These are phyloP conservation scores for Tremellales sp. DNA, from an alignment of 1,284 basidiomycete genomes.

Conservation along the genomic window DNA sequence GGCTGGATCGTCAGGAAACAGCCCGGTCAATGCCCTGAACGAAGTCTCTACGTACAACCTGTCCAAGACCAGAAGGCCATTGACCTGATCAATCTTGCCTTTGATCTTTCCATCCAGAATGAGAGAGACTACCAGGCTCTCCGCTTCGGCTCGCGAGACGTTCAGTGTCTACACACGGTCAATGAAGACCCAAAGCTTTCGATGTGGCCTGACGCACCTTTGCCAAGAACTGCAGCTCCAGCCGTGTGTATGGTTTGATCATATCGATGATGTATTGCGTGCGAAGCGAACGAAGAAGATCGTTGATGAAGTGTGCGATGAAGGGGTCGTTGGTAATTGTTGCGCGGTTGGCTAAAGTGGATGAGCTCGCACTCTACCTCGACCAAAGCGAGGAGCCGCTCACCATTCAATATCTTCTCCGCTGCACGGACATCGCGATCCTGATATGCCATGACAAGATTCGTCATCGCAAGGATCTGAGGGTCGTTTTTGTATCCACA, in stretches of 20 bases:
- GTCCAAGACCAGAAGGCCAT: slow-evolving; percentile 84
- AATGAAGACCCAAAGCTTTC: no score
- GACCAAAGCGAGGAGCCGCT: background rate
- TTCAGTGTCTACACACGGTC: slow-evolving; percentile 94
- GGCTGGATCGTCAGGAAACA: slow-evolving; percentile 52
- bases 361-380: slow-evolving; percentile 1
- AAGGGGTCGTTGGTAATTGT: slow-evolving; percentile 95
- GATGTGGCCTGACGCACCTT: no score
- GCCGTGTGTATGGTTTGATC: slow-evolving; percentile 91
- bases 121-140: slow-evolving; percentile 85
- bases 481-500: slow-evolving; percentile 88
- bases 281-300: slow-evolving; percentile 83
- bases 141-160: slow-evolving; percentile 79
- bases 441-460: slow-evolving; percentile 93
- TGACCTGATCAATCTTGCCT: slow-evolving; percentile 92
- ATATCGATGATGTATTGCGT: slow-evolving; percentile 97
- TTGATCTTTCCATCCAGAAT: slow-evolving; percentile 94
- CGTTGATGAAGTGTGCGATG: slow-evolving; percentile 89
- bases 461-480: slow-evolving; percentile 97
- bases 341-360: slow-evolving; percentile 72
- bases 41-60: slow-evolving; percentile 61
- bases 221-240: slow-evolving; percentile 86
- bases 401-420: slow-evolving; percentile 87
- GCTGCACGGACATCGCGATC: slow-evolving; percentile 91
- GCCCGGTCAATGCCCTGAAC: background rate